Base-by-base conservation (phyloP, 305 asterid species). In the Plantago coronopus region DNA sequence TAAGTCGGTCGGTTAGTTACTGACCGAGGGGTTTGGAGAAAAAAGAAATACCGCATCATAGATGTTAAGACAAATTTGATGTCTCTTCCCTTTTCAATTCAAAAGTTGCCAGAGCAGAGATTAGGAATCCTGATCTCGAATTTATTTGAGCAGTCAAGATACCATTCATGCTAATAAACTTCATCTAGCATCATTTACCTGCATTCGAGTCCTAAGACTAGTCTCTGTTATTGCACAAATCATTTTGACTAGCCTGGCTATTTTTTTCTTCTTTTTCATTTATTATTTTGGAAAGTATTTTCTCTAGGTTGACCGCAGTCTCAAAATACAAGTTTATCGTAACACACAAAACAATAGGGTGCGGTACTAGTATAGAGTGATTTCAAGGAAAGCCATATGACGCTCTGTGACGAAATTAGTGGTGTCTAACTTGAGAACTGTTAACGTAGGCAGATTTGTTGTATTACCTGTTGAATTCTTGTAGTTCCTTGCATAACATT, bases 351-450 rank as follows among this genome's bases (percentile, higher is more conserved):
- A 16, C 2, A 5, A 9, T 18, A 18, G 56, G 68, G 48, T 27
- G 7, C 42, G 18, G 8, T 29, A 18, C 12, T 53, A 48, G 20
- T 40, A 16, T 53, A 51, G 43, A 54, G 19, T 29, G 51, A 42
- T 46, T 48, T 40, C 17, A 46, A 8, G 42, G 56, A 58, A 23
- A 48, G 18, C 42, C 48, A 22, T 40, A 27, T 14, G 10, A 20
- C 10, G 38, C 7, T 64, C 19, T 17, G 15, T n/a, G 34, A 61
- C 19, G 13, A 46, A 59, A 13, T 22, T 21, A 51, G 9, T 74
- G 20, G 46, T 53, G 55, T 46, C 54, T 66, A 40, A 22, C 37
- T 13, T 7, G 46, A 50, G 48, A n/a, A n/a, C n/a, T n/a, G n/a
- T n/a, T n/a, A n/a, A n/a, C n/a, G n/a, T n/a, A n/a, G n/a, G n/a